Conservation (phyloP, 768 basidiomycete species). For the Suillus luteus region DNA sequence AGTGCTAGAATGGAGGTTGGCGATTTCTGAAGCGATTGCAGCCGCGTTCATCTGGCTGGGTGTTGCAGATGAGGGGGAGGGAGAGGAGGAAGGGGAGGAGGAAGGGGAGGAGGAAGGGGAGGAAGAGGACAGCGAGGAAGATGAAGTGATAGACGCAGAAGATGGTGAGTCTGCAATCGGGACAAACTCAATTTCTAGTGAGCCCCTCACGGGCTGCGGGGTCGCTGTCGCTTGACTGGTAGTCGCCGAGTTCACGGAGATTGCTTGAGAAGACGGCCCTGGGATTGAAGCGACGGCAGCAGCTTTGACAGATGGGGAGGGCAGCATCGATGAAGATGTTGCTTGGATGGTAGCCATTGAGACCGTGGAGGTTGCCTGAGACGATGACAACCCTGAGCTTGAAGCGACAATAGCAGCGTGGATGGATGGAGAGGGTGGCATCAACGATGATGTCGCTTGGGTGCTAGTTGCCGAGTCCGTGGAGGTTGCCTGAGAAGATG, state of each 20-base stretch:
- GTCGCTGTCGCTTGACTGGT: conserved; percentile 4
- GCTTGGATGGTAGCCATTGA: conserved; percentile 1
- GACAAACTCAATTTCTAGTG: conserved; percentile 27
- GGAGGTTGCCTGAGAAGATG: not conserved
- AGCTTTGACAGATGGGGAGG: not conserved
- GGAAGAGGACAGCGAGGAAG: not conserved
- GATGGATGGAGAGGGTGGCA: not conserved
- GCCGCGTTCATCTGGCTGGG: conserved; percentile 15
- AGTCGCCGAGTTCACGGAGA: not conserved
- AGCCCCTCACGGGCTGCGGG: conserved; percentile 9
- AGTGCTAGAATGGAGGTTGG: conserved; percentile 5
- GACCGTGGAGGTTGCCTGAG: not conserved
- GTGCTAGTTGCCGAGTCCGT: not conserved
- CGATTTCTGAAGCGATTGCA: conserved; percentile 26
- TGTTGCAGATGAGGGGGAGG: conserved; percentile 10
- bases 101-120: conserved; percentile 7
- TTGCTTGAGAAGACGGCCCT: not conserved
- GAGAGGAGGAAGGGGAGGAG: not conserved
- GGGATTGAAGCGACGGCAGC: not conserved
- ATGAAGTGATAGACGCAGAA: not conserved
- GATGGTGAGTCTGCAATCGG: conserved; percentile 13
- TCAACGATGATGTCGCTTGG: not conserved
- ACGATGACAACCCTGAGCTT: not conserved
- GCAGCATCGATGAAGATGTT: not conserved
- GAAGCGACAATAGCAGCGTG: not conserved